Conservation (phyloP, 768 basidiomycete species). For the Tephrocybe sp. region DNA sequence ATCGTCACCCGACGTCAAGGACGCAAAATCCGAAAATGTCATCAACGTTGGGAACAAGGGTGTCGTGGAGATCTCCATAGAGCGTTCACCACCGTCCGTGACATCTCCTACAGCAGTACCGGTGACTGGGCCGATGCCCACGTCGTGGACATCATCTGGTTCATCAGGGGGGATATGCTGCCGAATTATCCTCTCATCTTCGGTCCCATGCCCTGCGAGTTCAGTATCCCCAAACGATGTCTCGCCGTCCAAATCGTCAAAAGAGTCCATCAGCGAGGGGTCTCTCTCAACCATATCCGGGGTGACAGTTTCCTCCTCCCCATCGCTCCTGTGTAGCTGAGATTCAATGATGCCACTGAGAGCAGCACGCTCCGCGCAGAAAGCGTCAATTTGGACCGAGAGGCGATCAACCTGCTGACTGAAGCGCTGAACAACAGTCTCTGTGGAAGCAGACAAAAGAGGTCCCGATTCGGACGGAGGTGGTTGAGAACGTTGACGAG, state of each 20-base stretch:
- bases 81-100: slow-evolving; percentile 16
- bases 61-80: slow-evolving; percentile 17
- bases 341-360: slow-evolving; percentile 15
- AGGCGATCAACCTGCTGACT: slow-evolving; percentile 30
- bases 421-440: slow-evolving; percentile 14
- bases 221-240: not conserved
- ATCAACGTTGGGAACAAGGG: slow-evolving; percentile 9
- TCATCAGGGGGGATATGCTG: not conserved
- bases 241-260: not conserved
- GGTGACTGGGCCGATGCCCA: not conserved
- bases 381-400: slow-evolving; percentile 26
- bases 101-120: not conserved
- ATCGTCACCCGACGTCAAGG: not conserved
- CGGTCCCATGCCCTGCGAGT: not conserved
- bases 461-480: not conserved
- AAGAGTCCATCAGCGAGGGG: not conserved
- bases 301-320: not conserved
- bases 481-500: not conserved
- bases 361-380: slow-evolving; percentile 27
- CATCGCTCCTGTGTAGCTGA: slow-evolving; percentile 1
- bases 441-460: not conserved
- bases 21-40: not conserved
- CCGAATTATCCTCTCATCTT: not conserved
- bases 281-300: not conserved
- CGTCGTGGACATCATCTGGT: not conserved